A percentile compares a stretch with the other conserved stretches of the same genome.
Conservation (phyloP, 2,329 filamentous ascomycete species). For the Epicoccum nigrum region DNA sequence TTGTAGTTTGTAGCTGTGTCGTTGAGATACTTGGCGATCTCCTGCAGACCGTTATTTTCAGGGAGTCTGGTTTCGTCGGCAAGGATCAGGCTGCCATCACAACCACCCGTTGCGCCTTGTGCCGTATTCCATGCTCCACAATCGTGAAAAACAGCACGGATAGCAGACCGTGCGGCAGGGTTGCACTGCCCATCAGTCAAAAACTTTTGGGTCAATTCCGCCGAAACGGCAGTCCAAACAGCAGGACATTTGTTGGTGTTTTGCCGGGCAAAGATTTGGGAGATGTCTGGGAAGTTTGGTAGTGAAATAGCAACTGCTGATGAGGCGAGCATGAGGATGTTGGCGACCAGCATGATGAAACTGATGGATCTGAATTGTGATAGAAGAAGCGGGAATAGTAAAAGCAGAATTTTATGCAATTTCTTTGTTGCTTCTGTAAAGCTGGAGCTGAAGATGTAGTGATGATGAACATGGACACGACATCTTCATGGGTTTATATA, state of each 20-base stretch:
- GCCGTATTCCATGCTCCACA: conserved; percentile 13
- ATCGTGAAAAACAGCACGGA: conserved; percentile 26
- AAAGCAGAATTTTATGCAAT: background rate
- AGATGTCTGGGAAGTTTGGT: conserved; percentile 17
- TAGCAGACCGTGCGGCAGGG: conserved; percentile 24
- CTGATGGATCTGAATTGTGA: background rate
- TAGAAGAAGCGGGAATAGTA: too few relatives aligned
- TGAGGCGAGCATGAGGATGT: conserved; percentile 21
- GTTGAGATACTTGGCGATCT: conserved; percentile 45
- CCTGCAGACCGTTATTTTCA: conserved; percentile 51
- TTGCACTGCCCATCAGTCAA: conserved; percentile 32
- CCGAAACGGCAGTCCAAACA: conserved; percentile 15
- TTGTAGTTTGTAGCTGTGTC: conserved; percentile 46
- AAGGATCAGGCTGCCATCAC: conserved; percentile 24
- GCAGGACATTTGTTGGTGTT: conserved; percentile 14
- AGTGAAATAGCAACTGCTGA: conserved; percentile 25
- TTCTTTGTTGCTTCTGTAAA: background rate
- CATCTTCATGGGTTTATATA: background rate
- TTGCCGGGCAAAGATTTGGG: conserved; percentile 21
- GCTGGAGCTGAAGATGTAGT: background rate
- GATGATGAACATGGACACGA: background rate
- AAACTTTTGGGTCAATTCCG: conserved; percentile 10
- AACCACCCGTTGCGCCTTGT: conserved; percentile 21
- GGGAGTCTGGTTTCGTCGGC: conserved; percentile 23
- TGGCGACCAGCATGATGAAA: conserved; percentile 24